These are phyloP conservation scores for Ascochyta pisi DNA, from an alignment of 2,329 filamentous ascomycete genomes.

Conservation along the genomic window DNA sequence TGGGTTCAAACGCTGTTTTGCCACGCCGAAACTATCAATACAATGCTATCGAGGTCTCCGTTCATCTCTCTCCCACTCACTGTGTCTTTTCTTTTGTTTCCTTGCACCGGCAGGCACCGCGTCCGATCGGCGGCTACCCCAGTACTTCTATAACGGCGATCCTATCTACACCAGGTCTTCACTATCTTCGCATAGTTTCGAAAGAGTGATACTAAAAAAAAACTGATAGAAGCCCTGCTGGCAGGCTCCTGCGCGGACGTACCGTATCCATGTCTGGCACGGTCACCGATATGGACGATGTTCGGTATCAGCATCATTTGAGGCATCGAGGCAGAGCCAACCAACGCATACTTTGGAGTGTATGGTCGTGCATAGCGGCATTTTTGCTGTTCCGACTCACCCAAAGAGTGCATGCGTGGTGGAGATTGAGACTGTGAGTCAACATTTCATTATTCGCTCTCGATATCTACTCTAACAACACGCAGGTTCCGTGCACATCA, in stretches of 20 bases:
- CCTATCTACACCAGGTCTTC: background rate
- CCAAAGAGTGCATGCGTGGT: slow-evolving; percentile 13
- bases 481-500: slow-evolving; percentile 14
- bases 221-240: slow-evolving; percentile 7
- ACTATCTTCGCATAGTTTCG: background rate
- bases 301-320: slow-evolving; percentile 35
- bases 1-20: slow-evolving; percentile 6
- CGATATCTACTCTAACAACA: background rate
- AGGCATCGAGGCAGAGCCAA: slow-evolving; percentile 29
- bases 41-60: background rate
- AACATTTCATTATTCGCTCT: background rate
- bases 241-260: slow-evolving; percentile 3
- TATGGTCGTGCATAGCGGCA: slow-evolving; percentile 24
- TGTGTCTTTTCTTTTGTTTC: background rate
- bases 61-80: background rate
- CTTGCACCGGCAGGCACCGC: slow-evolving; percentile 1
- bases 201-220: background rate
- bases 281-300: slow-evolving; percentile 23
- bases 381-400: slow-evolving; percentile 8
- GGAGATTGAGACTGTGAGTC: slow-evolving; percentile 20
- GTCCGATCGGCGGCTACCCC: background rate
- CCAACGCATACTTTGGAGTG: slow-evolving; percentile 20
- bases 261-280: slow-evolving; percentile 3
- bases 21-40: slow-evolving; percentile 2
- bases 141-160: background rate